Evolutionary conservation across 2,329 filamentous ascomycete species (phyloP), one percentile per base, ranked within the genome.

Genomic region (Xylaria arbuscula): DNA sequence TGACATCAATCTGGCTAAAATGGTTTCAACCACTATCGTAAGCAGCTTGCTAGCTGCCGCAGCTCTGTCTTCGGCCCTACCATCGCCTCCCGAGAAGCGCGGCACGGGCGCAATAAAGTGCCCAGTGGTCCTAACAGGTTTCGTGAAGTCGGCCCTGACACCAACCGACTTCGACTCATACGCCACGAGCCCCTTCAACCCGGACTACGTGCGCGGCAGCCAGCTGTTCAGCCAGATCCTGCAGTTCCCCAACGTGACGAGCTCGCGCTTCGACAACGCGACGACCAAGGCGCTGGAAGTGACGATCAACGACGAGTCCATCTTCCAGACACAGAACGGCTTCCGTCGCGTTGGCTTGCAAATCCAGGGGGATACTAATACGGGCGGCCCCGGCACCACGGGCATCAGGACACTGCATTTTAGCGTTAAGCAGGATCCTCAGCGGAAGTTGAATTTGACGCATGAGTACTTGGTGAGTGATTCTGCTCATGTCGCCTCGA

Each of bases 271-370:
- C 76, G 83, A 84, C 72, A 75, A 76, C 51, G 77, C 67, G 28
- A 77, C 71, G 36, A 75, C 78, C 69, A 80, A 79, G 70, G 74
- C 82, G 1, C 67, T 84, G 68, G 82, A 84, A 74, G 81, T 83
- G 22, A 84, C 81, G 61, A 76, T 84, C 72, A 78, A 76, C 73
- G 82, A 84, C 75, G 67, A 75, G 61, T 82, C 80, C 75, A 79
- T 84, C 75, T 84, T 84, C 77, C 80, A 83, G 77, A 76, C 71
- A 38, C 82, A 84, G 76, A 77, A 79, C 51, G 83, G 82, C 24
- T 84, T 84, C 78, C 79, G 83, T n/a, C 78, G 83, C 53, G 82
- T 79, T 3, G 83, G 82, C 0, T 74, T 84, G 59, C 81, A 82
- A 75, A 80, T 84, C 74, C 74, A 77, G 66, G 78, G 76, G 64